Evolutionary conservation across 2,329 filamentous ascomycete genomes (phyloP).

Genomic region (Phialocephala subalpina): DNA sequence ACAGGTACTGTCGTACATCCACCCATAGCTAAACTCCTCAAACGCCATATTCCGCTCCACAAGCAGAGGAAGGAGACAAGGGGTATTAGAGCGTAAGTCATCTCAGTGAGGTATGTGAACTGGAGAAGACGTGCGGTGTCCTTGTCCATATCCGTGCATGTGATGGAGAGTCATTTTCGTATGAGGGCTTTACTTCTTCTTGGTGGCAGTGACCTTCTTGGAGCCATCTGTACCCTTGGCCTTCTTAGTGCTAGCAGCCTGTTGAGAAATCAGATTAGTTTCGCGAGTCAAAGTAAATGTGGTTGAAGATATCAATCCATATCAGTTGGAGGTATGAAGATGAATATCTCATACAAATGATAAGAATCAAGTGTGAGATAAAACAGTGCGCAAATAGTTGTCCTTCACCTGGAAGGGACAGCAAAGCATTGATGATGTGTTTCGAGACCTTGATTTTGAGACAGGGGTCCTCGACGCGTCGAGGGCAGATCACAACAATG

Average conservation of each 20-base stretch:
- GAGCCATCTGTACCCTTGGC: constrained; percentile 43
- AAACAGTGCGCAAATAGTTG: neutral
- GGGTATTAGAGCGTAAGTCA: constrained; percentile 34
- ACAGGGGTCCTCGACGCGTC: constrained; percentile 38
- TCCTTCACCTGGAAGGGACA: constrained; percentile 21
- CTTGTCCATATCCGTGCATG: constrained; percentile 24
- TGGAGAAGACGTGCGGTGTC: constrained; percentile 27
- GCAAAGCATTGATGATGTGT: constrained; percentile 19
- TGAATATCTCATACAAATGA: constrained; percentile 18
- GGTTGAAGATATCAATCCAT: neutral
- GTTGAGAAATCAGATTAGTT: constrained; percentile 22
- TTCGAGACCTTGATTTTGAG: constrained; percentile 24
- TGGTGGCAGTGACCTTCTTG: constrained; percentile 34
- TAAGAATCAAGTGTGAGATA: neutral
- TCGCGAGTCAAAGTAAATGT: neutral
- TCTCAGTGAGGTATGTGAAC: constrained; percentile 29
- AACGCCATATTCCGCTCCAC: constrained; percentile 34
- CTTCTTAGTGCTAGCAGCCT: constrained; percentile 49
- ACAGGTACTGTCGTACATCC: constrained; percentile 5
- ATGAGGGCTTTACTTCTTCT: constrained; percentile 34
- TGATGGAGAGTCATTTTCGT: constrained; percentile 32
- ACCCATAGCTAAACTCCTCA: constrained; percentile 31
- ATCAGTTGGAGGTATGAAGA: neutral
- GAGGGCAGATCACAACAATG: constrained; percentile 34
- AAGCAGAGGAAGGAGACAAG: constrained; percentile 29